A percentile compares a stretch with the other conserved stretches of the same genome.
Evolutionary conservation across 306 rosid genomes (phyloP).

Genomic region (Parietaria judaica): DNA sequence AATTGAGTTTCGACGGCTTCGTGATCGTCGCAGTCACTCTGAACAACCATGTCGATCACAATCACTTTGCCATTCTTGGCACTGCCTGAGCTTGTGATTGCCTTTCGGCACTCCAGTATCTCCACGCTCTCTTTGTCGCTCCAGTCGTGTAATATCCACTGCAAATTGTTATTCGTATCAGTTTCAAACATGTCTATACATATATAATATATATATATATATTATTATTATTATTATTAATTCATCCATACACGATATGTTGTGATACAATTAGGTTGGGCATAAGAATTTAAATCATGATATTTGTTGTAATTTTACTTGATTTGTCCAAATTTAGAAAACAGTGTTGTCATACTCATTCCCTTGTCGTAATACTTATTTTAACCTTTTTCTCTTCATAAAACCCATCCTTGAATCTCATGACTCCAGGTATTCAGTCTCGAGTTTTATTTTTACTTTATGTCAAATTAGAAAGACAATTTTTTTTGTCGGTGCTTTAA

Average conservation of each 20-base stretch:
- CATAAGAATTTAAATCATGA: not conserved
- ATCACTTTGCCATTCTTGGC: slow-evolving; percentile 9
- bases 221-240: too few relatives aligned
- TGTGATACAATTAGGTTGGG: not conserved
- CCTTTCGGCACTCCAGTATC: not conserved
- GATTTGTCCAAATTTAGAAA: not conserved
- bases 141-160: slow-evolving; percentile 2
- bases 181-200: too few relatives aligned
- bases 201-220: too few relatives aligned
- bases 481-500: too few relatives aligned
- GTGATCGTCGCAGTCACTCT: not conserved
- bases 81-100: not conserved
- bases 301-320: too few relatives aligned
- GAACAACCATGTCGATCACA: slow-evolving; percentile 5
- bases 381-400: too few relatives aligned
- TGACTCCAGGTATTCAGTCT: too few relatives aligned
- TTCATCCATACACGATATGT: not conserved
- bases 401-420: too few relatives aligned
- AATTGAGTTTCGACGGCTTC: slow-evolving; percentile 4
- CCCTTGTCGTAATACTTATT: not conserved
- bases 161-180: not conserved
- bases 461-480: too few relatives aligned
- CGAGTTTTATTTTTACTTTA: too few relatives aligned
- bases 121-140: not conserved
- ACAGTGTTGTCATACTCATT: too few relatives aligned